Conservation (phyloP, 129 eudicot genomes). For the Logfia minima region DNA sequence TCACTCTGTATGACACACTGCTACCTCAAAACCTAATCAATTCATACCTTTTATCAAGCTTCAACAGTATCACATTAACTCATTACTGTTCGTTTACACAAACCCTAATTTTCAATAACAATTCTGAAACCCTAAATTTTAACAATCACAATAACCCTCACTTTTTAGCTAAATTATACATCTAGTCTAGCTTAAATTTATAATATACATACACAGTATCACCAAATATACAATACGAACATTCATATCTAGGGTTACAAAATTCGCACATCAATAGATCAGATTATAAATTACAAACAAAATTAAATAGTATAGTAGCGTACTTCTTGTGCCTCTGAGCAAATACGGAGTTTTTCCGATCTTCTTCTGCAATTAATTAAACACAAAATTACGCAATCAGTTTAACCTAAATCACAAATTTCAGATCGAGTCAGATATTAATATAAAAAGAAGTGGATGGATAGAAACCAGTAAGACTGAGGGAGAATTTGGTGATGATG, state of each 20-base stretch:
- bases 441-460: background rate
- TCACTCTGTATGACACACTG: background rate
- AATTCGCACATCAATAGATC: background rate
- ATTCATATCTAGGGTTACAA: conserved; percentile 26
- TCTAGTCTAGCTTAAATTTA: background rate
- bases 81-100: background rate
- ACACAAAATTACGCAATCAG: background rate
- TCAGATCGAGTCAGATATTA: conserved; percentile 14
- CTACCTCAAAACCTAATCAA: conserved; percentile 3
- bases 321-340: conserved; percentile 72
- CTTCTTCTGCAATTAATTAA: conserved; percentile 51
- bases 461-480: conserved; percentile 56
- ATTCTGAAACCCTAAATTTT: background rate
- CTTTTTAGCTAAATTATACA: background rate
- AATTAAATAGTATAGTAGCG: background rate
- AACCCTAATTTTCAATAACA: conserved; percentile 14
- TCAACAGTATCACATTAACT: background rate
- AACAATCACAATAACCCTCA: background rate
- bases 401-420: background rate
- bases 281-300: background rate
- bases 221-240: background rate
- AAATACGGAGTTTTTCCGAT: conserved; percentile 60
- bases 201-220: background rate
- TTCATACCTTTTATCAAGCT: background rate
- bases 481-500: conserved; percentile 64